phyloP scores from a whole-genome alignment of 2,329 filamentous ascomycete genomes.

The Lachnellula occidentalis region DNA sequence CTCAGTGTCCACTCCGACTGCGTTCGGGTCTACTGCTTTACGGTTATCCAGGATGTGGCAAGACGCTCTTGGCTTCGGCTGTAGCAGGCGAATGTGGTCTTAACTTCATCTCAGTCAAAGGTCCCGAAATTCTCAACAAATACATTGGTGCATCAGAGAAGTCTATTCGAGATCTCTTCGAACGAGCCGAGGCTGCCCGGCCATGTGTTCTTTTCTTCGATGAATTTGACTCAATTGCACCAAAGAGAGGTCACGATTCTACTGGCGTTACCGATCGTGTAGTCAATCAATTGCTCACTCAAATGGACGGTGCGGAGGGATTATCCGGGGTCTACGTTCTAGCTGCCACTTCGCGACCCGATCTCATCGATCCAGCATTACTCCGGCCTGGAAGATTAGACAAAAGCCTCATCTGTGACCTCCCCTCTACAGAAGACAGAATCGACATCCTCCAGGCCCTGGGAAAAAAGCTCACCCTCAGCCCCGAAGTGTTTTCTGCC shows the following conservation, averaged over 20 bases:
- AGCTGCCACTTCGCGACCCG: conserved; percentile 86
- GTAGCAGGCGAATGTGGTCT: conserved; percentile 97
- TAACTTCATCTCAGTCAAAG: conserved; percentile 98
- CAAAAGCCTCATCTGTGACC: conserved; percentile 86
- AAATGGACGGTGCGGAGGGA: conserved; percentile 98
- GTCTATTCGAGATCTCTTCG: conserved; percentile 90
- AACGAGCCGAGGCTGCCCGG: conserved; percentile 80
- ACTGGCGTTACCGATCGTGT: conserved; percentile 98
- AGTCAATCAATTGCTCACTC: conserved; percentile 94
- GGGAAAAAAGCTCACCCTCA: conserved; percentile 73
- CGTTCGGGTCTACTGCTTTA: conserved; percentile 91
- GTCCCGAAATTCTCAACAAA: conserved; percentile 96
- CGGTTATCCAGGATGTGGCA: conserved; percentile 92
- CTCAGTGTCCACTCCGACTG: conserved; percentile 88
- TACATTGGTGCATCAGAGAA: conserved; percentile 98
- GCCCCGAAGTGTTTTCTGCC: conserved; percentile 50
- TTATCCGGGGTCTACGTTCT: conserved; percentile 93
- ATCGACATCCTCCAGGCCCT: conserved; percentile 84
- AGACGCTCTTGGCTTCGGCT: conserved; percentile 89
- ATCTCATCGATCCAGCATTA: conserved; percentile 90
- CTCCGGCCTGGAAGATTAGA: conserved; percentile 88
- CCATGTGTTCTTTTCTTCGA: conserved; percentile 98
- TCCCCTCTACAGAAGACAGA: conserved; percentile 74
- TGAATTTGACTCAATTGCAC: conserved; percentile 96
- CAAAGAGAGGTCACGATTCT: conserved; percentile 92